phyloP scores from a whole-genome alignment of 1,284 basidiomycete species.

The Marasmius sp. region DNA sequence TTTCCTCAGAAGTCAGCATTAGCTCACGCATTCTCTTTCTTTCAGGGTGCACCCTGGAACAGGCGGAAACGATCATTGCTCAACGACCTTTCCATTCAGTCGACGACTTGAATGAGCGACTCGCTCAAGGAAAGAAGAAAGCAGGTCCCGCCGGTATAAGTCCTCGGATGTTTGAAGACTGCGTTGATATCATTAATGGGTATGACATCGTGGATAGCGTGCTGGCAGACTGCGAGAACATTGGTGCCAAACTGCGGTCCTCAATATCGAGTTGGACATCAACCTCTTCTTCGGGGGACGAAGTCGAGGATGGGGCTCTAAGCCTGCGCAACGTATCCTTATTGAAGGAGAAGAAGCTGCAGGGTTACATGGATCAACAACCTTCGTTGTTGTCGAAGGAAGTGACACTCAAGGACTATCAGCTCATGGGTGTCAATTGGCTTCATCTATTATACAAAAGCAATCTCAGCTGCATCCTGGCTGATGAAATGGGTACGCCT shows the following conservation, averaged over 20 bases:
- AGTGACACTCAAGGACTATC: constrained; percentile 92
- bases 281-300: constrained; percentile 29
- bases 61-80: constrained; percentile 80
- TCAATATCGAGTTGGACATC: constrained; percentile 82
- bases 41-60: constrained; percentile 79
- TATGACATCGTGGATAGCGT: constrained; percentile 92
- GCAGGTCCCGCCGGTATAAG: constrained; percentile 81
- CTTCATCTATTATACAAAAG: constrained; percentile 84
- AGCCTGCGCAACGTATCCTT: constrained; percentile 49
- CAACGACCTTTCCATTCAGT: constrained; percentile 81
- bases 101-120: constrained; percentile 78
- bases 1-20: constrained; percentile 8
- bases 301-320: constrained; percentile 62
- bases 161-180: constrained; percentile 88
- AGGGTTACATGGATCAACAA: constrained; percentile 74
- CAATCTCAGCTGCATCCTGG: constrained; percentile 90
- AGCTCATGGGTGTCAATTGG: constrained; percentile 98
- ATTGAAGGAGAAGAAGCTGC: constrained; percentile 45
- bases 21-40: constrained; percentile 7
- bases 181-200: constrained; percentile 84
- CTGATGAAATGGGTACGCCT: constrained; percentile 93
- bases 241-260: constrained; percentile 67
- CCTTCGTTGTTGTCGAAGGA: constrained; percentile 70
- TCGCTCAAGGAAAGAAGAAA: constrained; percentile 84
- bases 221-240: constrained; percentile 84